Percentiles rank a stretch among this genome's conserved stretches.
phyloP scores from a whole-genome alignment of 2,329 filamentous ascomycete species.

The Sporothrix luriei region DNA sequence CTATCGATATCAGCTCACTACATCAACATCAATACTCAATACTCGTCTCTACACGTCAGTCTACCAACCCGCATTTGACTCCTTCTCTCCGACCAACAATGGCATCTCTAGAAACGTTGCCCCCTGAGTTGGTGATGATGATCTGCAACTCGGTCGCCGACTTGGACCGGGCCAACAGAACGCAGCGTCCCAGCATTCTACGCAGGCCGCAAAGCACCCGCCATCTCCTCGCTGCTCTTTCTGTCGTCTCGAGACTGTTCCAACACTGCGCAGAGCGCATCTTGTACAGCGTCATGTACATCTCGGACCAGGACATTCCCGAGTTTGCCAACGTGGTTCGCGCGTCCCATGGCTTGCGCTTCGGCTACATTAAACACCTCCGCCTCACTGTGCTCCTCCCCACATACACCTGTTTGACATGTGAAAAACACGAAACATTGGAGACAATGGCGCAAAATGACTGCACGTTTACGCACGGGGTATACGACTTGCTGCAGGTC shows the following conservation, averaged over 20 bases:
- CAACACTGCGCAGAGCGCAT: not conserved
- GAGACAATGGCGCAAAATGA: not conserved
- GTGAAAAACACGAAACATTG: not conserved
- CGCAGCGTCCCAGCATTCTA: not conserved
- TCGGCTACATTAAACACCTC: conserved; percentile 2
- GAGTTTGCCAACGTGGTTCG: not conserved
- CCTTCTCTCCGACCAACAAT: not conserved
- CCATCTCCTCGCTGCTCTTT: not conserved
- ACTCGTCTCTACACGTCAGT: too few relatives aligned
- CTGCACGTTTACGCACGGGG: not conserved
- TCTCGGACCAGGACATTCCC: not conserved
- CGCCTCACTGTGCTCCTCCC: not conserved
- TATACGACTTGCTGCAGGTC: not conserved
- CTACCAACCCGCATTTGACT: too few relatives aligned
- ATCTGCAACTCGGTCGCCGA: not conserved
- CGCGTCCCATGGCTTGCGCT: not conserved
- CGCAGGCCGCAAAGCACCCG: not conserved
- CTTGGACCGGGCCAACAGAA: not conserved
- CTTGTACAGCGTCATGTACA: conserved; percentile 4
- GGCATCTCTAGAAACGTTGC: not conserved
- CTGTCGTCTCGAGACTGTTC: not conserved
- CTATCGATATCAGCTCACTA: not conserved
- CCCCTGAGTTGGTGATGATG: not conserved
- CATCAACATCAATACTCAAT: too few relatives aligned
- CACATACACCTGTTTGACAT: not conserved